Percentiles rank a stretch among this genome's conserved stretches.
Conservation (phyloP, 345 rosid genomes). For the Arabis hirsuta region DNA sequence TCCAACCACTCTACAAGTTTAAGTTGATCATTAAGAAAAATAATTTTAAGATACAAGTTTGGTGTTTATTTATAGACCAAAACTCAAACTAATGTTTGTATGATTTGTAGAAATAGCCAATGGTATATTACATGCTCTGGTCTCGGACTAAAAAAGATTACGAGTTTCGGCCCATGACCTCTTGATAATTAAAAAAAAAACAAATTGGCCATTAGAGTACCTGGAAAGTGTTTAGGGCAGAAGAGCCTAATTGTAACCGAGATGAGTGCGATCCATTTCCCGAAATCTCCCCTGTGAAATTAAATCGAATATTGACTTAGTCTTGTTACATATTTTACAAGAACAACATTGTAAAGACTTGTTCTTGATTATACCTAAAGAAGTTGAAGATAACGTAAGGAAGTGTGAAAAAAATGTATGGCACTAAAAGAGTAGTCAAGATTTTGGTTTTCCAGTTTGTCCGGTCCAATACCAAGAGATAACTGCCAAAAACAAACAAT, state of each 20-base stretch:
- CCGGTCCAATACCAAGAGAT: conserved; percentile 84
- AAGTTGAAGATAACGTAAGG: conserved; percentile 68
- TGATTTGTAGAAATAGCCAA: too few species aligned
- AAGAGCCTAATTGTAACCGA: conserved; percentile 76
- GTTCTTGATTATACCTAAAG: conserved; percentile 60
- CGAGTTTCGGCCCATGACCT: too few species aligned
- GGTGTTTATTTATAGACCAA: background rate
- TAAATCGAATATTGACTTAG: conserved; percentile 41
- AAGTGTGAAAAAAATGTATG: conserved; percentile 87
- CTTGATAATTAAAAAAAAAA: too few species aligned
- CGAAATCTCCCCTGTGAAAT: conserved; percentile 71
- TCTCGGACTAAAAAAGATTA: too few species aligned
- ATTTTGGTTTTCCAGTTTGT: conserved; percentile 97
- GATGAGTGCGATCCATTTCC: conserved; percentile 87
- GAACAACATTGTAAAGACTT: conserved; percentile 10
- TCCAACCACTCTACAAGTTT: conserved; percentile 64
- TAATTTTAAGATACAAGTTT: background rate
- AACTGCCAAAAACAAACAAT: conserved; percentile 50
- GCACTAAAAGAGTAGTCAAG: conserved; percentile 81
- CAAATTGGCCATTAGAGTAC: conserved; percentile 33
- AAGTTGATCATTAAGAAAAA: too few species aligned
- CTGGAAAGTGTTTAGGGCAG: conserved; percentile 79
- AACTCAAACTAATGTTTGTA: background rate
- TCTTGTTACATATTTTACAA: background rate
- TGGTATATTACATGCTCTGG: too few species aligned